Evolutionary conservation across 2,329 filamentous ascomycete genomes (phyloP).

Genomic region (Rhynchosporium agropyri): DNA sequence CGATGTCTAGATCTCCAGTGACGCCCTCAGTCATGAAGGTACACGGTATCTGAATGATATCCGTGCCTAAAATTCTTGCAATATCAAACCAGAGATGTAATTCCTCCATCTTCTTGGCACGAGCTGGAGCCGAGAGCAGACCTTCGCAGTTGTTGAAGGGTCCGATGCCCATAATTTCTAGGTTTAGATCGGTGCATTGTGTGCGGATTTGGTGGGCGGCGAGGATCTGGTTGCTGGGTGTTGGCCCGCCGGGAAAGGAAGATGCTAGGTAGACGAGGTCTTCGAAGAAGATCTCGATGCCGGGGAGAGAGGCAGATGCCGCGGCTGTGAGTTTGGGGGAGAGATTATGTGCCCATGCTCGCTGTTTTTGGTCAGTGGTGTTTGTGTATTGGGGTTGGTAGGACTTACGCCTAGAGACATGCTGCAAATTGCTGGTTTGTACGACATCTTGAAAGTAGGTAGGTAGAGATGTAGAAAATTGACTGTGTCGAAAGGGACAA

Average conservation of each 20-base stretch:
- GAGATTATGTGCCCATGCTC: slow-evolving; percentile 69
- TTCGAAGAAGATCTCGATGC: slow-evolving; percentile 78
- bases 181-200: slow-evolving; percentile 57
- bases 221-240: slow-evolving; percentile 50
- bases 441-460: slow-evolving; percentile 48
- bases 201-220: slow-evolving; percentile 60
- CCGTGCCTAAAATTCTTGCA: slow-evolving; percentile 65
- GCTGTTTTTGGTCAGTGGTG: slow-evolving; percentile 52
- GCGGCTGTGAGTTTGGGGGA: slow-evolving; percentile 70
- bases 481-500: too few relatives aligned
- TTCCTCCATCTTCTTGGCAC: slow-evolving; percentile 60
- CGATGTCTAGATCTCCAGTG: slow-evolving; percentile 55
- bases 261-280: slow-evolving; percentile 66
- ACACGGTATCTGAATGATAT: slow-evolving; percentile 74
- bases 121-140: slow-evolving; percentile 62
- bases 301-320: slow-evolving; percentile 63
- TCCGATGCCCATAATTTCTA: slow-evolving; percentile 58
- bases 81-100: slow-evolving; percentile 72
- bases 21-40: slow-evolving; percentile 54
- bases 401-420: slow-evolving; percentile 68
- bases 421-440: slow-evolving; percentile 70
- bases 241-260: slow-evolving; percentile 33
- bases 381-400: background rate
- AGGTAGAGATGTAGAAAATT: background rate
- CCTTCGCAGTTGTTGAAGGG: slow-evolving; percentile 82